Evolutionary conservation across 768 basidiomycete genomes (phyloP), one percentile per base, ranked within the genome.

Genomic region (Tylopilus subfusipes): DNA sequence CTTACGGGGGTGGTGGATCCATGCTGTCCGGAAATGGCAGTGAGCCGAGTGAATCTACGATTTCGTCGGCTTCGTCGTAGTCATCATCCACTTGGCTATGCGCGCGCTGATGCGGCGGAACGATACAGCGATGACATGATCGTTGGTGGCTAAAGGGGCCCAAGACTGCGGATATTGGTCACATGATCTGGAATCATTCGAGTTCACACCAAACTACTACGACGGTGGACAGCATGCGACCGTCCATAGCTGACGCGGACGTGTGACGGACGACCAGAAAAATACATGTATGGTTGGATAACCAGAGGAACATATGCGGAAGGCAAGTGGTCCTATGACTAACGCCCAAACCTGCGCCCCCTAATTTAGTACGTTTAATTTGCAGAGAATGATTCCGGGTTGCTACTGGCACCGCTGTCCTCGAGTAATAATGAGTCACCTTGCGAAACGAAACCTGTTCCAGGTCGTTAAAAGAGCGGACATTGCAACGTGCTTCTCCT

Each of bases 81-180:
- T 56, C 50, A 9, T 81, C 79, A 6, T 77, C 77, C 18, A 71
- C 63, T 86, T 91, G 5, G 88, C 76, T 36, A 93, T 75, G 38
- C 89, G 80, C 4, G 90, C 84, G 58, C 81, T 81, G 54, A 96
- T 77, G n/a, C n/a, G 11, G 93, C 83, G 56, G 88, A 89, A 52
- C 88, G 87, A 66, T 85, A 83, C 5, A 93, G 73, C 62, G 83
- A 73, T 14, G 87, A 88, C 86, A 90, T 88, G 34, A 19, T 45
- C 2, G 52, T 48, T 12, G 22, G 27, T 1, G 21, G 31, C 11
- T 9, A 51, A 46, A n/a, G 25, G 25, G 7, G 25, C 25, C 25
- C 25, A 27, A 27, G 25, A 4, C 4, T 27, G 24, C 34, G 8
- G 19, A 48, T 39, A 8, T 29, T 27, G 10, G 27, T 60, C 42